Conservation (phyloP, 225 moss, liverwort and hornwort species). For the Takakia lepidozioides region DNA sequence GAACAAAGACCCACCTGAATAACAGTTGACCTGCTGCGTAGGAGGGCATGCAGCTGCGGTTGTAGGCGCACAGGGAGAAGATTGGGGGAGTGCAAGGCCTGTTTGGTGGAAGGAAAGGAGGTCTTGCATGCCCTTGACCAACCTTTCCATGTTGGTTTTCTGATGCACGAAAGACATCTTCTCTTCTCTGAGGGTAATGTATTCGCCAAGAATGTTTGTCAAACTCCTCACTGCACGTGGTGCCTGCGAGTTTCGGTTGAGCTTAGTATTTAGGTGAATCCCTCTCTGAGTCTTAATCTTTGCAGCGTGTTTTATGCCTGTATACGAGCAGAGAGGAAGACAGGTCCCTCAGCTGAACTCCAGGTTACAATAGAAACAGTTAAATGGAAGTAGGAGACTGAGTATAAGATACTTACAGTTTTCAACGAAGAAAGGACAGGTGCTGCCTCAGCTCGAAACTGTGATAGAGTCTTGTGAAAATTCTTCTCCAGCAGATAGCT, state of each 20-base stretch:
- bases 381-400: background rate
- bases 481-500: conserved; percentile 28
- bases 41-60: background rate
- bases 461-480: conserved; percentile 15
- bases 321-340: background rate
- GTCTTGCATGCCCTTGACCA: conserved; percentile 21
- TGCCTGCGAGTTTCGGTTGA: conserved; percentile 9
- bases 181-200: conserved; percentile 18
- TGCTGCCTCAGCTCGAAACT: conserved; percentile 25
- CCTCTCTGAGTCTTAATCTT: background rate
- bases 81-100: background rate
- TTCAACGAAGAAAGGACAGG: conserved; percentile 13
- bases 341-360: background rate
- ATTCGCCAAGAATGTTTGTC: conserved; percentile 20
- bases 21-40: background rate
- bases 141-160: conserved; percentile 12
- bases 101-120: conserved; percentile 9
- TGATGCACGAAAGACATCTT: conserved; percentile 1
- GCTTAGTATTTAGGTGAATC: background rate
- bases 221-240: conserved; percentile 22
- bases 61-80: background rate
- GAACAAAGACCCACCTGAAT: background rate
- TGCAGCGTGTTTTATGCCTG: background rate
- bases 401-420: conserved; percentile 8
- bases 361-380: background rate